These are phyloP conservation scores for Arabidopsis hybrid DNA, from an alignment of 441 rosid species.

Conservation along the genomic window DNA sequence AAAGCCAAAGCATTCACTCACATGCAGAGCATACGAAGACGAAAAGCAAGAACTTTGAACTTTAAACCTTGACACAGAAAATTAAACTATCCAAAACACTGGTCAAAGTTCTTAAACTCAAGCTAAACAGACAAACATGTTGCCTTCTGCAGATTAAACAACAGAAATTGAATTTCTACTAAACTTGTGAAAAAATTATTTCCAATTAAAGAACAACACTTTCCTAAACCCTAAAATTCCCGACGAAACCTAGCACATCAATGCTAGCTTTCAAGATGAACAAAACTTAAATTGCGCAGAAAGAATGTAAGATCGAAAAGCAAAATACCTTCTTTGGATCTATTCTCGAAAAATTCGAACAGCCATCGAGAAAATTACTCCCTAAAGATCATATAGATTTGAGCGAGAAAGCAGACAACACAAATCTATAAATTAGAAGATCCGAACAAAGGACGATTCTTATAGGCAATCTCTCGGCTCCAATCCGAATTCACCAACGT, in stretches of 20 bases:
- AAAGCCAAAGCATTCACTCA: constrained; percentile 23
- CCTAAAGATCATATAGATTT: constrained; percentile 32
- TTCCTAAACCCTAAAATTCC: constrained; percentile 37
- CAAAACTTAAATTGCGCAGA: constrained; percentile 24
- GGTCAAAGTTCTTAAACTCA: constrained; percentile 26
- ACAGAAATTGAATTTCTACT: constrained; percentile 21
- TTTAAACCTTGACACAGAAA: constrained; percentile 1
- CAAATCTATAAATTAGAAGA: constrained; percentile 20
- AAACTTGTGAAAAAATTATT: constrained; percentile 8
- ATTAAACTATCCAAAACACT: neutral
- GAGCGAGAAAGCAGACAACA: constrained; percentile 13
- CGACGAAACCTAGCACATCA: constrained; percentile 24
- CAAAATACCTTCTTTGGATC: constrained; percentile 29
- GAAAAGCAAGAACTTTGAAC: constrained; percentile 6
- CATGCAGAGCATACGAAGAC: neutral
- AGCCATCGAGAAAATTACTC: constrained; percentile 31
- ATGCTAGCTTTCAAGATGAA: constrained; percentile 34
- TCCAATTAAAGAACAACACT: constrained; percentile 1
- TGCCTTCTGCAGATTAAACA: constrained; percentile 11
- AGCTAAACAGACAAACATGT: constrained; percentile 14
- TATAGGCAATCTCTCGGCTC: neutral
- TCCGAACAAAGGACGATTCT: constrained; percentile 5
- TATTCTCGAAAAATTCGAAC: neutral
- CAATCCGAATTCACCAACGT: neutral
- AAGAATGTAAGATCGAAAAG: constrained; percentile 24